Evolutionary conservation across 2,329 filamentous ascomycete genomes (phyloP).

Genomic region (Penicillium sumatraense): DNA sequence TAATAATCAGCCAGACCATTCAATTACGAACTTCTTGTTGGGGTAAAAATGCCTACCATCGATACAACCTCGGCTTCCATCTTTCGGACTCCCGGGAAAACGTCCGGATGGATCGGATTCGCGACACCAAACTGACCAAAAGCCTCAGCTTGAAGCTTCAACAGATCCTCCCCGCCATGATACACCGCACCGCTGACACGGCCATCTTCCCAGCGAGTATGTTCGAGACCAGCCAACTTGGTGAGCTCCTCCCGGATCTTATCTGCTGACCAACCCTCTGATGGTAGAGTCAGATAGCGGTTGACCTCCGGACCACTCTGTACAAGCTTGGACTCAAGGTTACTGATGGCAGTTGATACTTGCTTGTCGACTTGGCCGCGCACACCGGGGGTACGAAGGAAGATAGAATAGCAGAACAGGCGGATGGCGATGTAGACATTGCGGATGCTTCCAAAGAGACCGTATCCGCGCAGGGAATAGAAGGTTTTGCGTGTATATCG

Average conservation of each 20-base stretch:
- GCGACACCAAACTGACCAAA: slow-evolving; percentile 93
- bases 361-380: slow-evolving; percentile 84
- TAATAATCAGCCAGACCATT: slow-evolving; percentile 5
- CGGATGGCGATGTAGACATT: slow-evolving; percentile 75
- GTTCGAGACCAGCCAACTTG: slow-evolving; percentile 80
- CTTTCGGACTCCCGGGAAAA: slow-evolving; percentile 96
- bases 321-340: slow-evolving; percentile 83
- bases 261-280: slow-evolving; percentile 80
- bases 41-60: slow-evolving; percentile 67
- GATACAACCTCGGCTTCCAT: slow-evolving; percentile 99
- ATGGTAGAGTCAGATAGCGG: slow-evolving; percentile 76
- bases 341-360: slow-evolving; percentile 76
- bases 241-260: slow-evolving; percentile 79
- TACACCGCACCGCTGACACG: slow-evolving; percentile 94
- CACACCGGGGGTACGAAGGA: slow-evolving; percentile 85
- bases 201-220: slow-evolving; percentile 96
- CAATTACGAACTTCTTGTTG: background rate
- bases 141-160: slow-evolving; percentile 86
- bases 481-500: slow-evolving; percentile 80
- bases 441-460: slow-evolving; percentile 75
- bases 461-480: slow-evolving; percentile 87
- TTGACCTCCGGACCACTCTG: slow-evolving; percentile 71
- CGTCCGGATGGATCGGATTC: slow-evolving; percentile 96
- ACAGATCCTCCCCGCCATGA: slow-evolving; percentile 82
- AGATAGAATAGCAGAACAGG: slow-evolving; percentile 78